Evolutionary conservation across 129 eudicot genomes (phyloP), one percentile per base, ranked within the genome.

Genomic region (Smallanthus sonchifolius): DNA sequence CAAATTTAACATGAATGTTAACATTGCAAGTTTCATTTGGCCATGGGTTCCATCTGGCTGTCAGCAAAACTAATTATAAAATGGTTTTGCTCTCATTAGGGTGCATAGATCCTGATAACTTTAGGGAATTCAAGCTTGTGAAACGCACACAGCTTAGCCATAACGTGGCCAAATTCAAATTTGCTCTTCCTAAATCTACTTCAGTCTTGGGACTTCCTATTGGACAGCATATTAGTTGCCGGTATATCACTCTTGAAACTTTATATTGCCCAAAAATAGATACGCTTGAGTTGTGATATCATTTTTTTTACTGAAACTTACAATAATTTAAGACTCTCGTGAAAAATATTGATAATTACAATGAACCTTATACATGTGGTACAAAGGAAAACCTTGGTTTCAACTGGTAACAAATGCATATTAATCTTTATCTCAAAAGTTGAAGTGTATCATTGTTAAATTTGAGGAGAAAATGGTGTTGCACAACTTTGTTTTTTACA

Each of bases 141-240:
- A 81, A 81, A 56, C 76, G 77, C 65, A 81, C 77, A 9, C 81
- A 81, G 52, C 81, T 75, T 77, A 76, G 74, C 77, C 84, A 81
- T 72, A 75, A 81, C 42, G 80, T 77, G 15, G 84, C 78, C 44
- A 81, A 81, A 57, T 75, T 75, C 81, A 81, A 70, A 76, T 81
- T 76, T 70, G 84, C 84, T 70, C 84, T 81, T 62, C 74, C 84
- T 20, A 63, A 71, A 48, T 67, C 84, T 47, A 80, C 77, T 69
- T 62, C 80, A 13, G 84, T 80, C 15, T 32, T 80, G 49, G 81
- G 84, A 56, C 84, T 81, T 76, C 81, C 84, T 14, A 69, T 81
- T 64, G 84, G 84, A 75, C 84, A 81, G 14, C 80, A 69, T 44
- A 76, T 81, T 30, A 81, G 84, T 63, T 81, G 84, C 81, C 55